Percentiles rank a stretch among this genome's conserved stretches.
Evolutionary conservation across 495 filamentous ascomycete genomes (phyloP).

Genomic region (Tuber melanosporum): DNA sequence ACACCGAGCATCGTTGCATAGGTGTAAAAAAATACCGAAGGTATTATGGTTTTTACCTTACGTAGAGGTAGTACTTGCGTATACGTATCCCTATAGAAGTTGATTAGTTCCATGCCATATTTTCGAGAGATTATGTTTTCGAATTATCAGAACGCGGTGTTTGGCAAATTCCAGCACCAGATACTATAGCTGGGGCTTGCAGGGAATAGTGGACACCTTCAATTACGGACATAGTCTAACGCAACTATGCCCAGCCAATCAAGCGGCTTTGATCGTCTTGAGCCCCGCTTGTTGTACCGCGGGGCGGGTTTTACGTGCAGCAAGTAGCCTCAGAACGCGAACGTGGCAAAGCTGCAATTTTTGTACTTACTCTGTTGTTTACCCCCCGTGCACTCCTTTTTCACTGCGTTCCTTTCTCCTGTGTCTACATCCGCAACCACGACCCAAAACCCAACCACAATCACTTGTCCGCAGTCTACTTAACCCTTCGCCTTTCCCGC

Average conservation of each 20-base stretch:
- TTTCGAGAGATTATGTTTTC: not conserved
- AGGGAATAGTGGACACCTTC: not conserved
- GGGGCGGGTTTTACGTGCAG: not conserved
- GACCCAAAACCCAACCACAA: not conserved
- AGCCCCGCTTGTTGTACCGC: not conserved
- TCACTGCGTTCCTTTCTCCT: not conserved
- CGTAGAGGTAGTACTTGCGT: not conserved
- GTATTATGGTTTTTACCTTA: not conserved
- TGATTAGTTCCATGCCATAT: not conserved
- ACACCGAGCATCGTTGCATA: not conserved
- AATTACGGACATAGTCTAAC: not conserved
- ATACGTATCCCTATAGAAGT: not conserved
- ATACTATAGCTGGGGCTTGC: not conserved
- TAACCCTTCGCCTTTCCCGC: not conserved
- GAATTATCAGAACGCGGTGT: not conserved
- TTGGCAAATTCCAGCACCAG: not conserved
- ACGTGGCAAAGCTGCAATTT: conserved; percentile 3
- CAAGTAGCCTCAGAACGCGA: not conserved
- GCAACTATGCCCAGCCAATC: not conserved
- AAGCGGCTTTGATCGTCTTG: not conserved
- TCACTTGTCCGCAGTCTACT: not conserved
- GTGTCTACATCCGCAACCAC: not conserved
- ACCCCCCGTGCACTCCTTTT: not conserved
- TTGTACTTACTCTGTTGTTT: not conserved
- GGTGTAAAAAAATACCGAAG: not conserved